Evolutionary conservation across 169 alveolate species (phyloP), one percentile per base, ranked within the genome.

Genomic region (Besnoitia besnoiti): DNA sequence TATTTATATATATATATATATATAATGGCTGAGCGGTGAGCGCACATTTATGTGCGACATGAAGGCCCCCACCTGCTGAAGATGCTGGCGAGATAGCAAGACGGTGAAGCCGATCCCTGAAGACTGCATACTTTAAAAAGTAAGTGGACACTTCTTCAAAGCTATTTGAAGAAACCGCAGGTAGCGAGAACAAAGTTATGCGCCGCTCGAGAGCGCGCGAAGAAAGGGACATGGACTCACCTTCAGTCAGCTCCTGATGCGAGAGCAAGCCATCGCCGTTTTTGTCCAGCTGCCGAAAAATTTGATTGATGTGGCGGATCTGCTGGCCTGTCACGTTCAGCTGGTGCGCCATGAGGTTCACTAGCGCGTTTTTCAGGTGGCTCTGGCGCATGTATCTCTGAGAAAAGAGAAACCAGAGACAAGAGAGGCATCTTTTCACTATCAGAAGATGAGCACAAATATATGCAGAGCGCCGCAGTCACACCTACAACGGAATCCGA

Each of bases 261-360:
- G 96, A 92, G 27, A 95, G 92, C 37, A 91, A 84, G 10, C 97
- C 97, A 61, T 94, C 94, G 55, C 94, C 94, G 85, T 95, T 94
- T 42, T 92, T 93, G 85, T 95, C 97, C 14, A 95, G 90, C 10
- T 49, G 84, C 79, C 94, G 90, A 85, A 95, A 95, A 47, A 91
- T 87, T 37, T 94, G 88, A 40, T 93, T 93, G 37, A 95, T 94
- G 46, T 92, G 95, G 39, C 93, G 92, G 51, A 95, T 95, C 85
- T 95, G 97, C 44, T 92, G 91, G 0, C 95, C 95, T 10, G 95
- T 94, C 39, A 95, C 95, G 76, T 93, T 94, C 61, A 95, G 85
- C 94, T 95, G 96, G 85, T 94, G 96, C 40, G 95, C 97, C 95
- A 95, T 91, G 94, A 95, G 33, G 59, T 94, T 95, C 49, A 94